Base-by-base conservation (phyloP, 495 filamentous ascomycete genomes). In the Aspergillus sclerotioniger region DNA sequence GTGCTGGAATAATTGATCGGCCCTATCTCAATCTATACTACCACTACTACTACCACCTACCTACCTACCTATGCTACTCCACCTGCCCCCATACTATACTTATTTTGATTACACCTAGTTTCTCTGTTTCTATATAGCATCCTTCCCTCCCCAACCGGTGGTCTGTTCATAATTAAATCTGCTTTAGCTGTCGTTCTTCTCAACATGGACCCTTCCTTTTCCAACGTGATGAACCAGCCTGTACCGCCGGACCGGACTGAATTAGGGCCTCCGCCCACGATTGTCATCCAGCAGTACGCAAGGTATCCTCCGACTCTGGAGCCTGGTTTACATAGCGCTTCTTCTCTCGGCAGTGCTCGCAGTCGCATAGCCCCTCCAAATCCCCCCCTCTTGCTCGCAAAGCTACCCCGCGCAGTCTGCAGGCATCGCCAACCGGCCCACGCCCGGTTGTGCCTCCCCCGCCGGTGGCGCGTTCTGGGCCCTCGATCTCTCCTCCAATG, bases 221-320 rank as follows among this genome's bases (percentile, higher is more conserved):
- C 71, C 7, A 62, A 62, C 43, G 65, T 67, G 44, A 73, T 76
- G 62, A 71, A 71, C 53, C 73, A 70, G 20, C 52, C 47, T 3
- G 47, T 50, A 13, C 47, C 28, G 28, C 47, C 67, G 20, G 69
- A 66, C 9, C 61, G 69, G 21, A 58, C 53, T n/a, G 72, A 74
- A 21, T 56, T 76, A 39, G 58, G 63, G 37, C 60, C 56, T 16
- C 58, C 71, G 32, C 69, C 67, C 32, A 68, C 67, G 25, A 71
- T 77, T 55, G 71, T 77, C 21, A 62, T 76, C 52, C 76, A 79
- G 59, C 75, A 77, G 51, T 77, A 74, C 70, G 74, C 76, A 6
- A 65, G 72, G 56, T 79, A 76, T 66, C 75, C 76, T 44, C 39
- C 73, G 8, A 61, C 68, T 0, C 53, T 77, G 58, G 76, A 79